Evolutionary conservation across 257 asterid genomes (phyloP).

Genomic region (Ilex aquifolium): DNA sequence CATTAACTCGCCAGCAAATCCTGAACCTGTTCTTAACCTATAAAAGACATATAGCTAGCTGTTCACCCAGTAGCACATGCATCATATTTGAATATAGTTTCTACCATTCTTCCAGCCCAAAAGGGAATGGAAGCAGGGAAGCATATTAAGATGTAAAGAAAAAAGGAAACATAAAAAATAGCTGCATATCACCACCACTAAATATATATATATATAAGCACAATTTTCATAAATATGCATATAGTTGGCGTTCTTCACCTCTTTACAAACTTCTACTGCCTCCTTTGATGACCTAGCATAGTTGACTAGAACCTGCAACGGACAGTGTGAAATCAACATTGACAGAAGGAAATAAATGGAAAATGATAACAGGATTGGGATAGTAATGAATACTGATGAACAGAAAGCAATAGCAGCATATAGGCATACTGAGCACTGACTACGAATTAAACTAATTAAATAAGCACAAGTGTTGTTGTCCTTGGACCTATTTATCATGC

Average conservation of each 20-base stretch:
- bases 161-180: no score
- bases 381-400: background rate
- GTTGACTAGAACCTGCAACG: slow-evolving; percentile 80
- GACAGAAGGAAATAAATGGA: background rate
- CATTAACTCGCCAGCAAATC: background rate
- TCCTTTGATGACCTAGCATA: slow-evolving; percentile 98
- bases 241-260: slow-evolving; percentile 32
- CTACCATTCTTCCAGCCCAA: background rate
- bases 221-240: slow-evolving; percentile 2
- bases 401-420: background rate
- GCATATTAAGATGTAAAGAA: no score
- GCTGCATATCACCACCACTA: no score
- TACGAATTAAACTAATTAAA: no score
- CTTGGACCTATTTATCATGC: no score
- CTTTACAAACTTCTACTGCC: slow-evolving; percentile 84
- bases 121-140: no score
- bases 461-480: no score
- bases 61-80: no score
- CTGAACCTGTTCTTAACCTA: background rate
- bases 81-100: no score
- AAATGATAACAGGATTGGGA: background rate
- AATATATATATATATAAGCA: no score
- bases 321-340: slow-evolving; percentile 14
- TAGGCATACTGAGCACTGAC: no score
- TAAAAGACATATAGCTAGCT: background rate